Percentiles rank a stretch among this genome's conserved stretches.
phyloP scores from a whole-genome alignment of 495 filamentous ascomycete genomes.

The Filosporella fistucella region DNA sequence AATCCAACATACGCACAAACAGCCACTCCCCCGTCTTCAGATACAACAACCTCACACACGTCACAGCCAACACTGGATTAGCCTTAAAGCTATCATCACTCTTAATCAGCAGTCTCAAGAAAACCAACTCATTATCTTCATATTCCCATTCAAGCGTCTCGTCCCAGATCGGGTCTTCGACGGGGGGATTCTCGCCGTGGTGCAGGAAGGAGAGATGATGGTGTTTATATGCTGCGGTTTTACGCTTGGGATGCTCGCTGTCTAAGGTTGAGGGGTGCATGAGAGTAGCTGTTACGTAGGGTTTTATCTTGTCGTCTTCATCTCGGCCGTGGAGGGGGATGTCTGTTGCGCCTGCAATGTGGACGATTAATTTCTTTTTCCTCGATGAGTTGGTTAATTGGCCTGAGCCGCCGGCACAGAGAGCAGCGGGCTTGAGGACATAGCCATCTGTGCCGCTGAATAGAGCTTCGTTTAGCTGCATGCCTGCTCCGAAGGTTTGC shows the following conservation, averaged over 20 bases:
- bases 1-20: conserved; percentile 48
- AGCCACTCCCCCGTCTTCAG: conserved; percentile 42
- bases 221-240: conserved; percentile 43
- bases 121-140: conserved; percentile 48
- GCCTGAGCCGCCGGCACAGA: conserved; percentile 43
- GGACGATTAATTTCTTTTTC: conserved; percentile 34
- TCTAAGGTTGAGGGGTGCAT: conserved; percentile 36
- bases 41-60: conserved; percentile 42
- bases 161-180: conserved; percentile 46
- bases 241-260: conserved; percentile 37
- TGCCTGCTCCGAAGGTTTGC: conserved; percentile 48
- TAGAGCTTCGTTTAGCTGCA: conserved; percentile 53
- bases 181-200: conserved; percentile 35
- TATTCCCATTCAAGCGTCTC: conserved; percentile 49
- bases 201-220: conserved; percentile 39
- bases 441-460: conserved; percentile 49
- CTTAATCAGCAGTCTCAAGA: conserved; percentile 49
- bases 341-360: conserved; percentile 45
- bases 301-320: conserved; percentile 35
- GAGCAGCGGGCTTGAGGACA: conserved; percentile 45
- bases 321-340: conserved; percentile 34
- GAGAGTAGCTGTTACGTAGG: conserved; percentile 50
- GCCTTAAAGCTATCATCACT: conserved; percentile 44
- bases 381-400: conserved; percentile 26
- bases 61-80: conserved; percentile 44